Evolutionary conservation across 768 basidiomycete genomes (phyloP).

Genomic region (Leucosporidium creatinivorum): DNA sequence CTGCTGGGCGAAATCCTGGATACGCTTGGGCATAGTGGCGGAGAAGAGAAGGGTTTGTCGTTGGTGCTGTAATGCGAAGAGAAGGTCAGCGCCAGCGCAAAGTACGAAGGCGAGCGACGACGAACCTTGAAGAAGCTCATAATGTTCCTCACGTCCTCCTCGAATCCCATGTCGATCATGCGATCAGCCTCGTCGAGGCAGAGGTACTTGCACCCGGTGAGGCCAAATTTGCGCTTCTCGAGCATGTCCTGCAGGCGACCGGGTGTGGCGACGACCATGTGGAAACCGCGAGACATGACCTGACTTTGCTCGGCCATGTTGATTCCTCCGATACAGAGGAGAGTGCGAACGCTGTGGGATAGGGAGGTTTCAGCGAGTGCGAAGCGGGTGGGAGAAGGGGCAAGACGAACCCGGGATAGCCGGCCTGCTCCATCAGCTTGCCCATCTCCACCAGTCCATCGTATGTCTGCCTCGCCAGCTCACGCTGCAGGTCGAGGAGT

Average conservation of each 20-base stretch:
- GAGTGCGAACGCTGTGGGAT: slow-evolving; percentile 57
- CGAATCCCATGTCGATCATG: slow-evolving; percentile 98
- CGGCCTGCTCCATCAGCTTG: slow-evolving; percentile 65
- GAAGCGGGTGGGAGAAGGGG: not conserved
- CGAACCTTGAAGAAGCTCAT: slow-evolving; percentile 97
- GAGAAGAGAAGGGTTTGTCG: slow-evolving; percentile 95
- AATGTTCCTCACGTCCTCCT: slow-evolving; percentile 96
- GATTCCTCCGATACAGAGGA: slow-evolving; percentile 95
- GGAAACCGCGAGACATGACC: slow-evolving; percentile 79
- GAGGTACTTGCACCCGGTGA: slow-evolving; percentile 83
- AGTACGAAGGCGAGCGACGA: slow-evolving; percentile 2
- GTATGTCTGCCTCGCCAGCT: slow-evolving; percentile 92
- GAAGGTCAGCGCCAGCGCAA: not conserved
- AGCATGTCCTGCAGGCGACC: slow-evolving; percentile 96
- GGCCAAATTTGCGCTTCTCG: slow-evolving; percentile 85
- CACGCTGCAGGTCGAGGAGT: slow-evolving; percentile 48
- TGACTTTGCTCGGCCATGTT: slow-evolving; percentile 97
- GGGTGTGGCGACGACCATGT: slow-evolving; percentile 93
- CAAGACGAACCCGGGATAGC: slow-evolving; percentile 54
- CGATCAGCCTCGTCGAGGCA: slow-evolving; percentile 99
- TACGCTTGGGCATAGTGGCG: slow-evolving; percentile 97
- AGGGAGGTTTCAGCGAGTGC: not conserved
- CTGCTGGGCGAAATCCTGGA: slow-evolving; percentile 96
- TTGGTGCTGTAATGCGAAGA: slow-evolving; percentile 59
- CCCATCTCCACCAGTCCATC: slow-evolving; percentile 90